Conservation (phyloP, 2,329 filamentous ascomycete species). For the Fusarium equiseti region DNA sequence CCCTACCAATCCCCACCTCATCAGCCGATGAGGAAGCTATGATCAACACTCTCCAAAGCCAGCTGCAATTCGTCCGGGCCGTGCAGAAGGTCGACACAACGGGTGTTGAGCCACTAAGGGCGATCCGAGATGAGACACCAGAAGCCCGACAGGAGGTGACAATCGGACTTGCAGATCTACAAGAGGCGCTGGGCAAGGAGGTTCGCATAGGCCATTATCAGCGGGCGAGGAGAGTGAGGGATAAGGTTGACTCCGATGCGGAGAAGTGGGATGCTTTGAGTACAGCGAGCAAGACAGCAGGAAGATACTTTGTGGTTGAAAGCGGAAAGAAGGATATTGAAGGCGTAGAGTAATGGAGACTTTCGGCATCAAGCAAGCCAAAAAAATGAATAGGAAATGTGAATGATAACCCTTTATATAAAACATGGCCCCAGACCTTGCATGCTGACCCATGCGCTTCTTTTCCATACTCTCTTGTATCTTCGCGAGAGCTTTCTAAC, state of each 20-base stretch:
- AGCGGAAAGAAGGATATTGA: slow-evolving; percentile 60
- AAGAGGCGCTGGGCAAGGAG: slow-evolving; percentile 70
- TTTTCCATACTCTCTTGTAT: slow-evolving; percentile 15
- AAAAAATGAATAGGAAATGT: neutral
- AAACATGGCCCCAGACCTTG: neutral
- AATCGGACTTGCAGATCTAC: slow-evolving; percentile 69
- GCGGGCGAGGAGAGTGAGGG: slow-evolving; percentile 57
- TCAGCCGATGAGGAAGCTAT: slow-evolving; percentile 75
- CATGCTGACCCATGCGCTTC: slow-evolving; percentile 5
- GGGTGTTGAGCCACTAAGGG: slow-evolving; percentile 78
- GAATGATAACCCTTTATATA: slow-evolving; percentile 37
- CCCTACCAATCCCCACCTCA: slow-evolving; percentile 78
- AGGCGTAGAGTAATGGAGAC: slow-evolving; percentile 26
- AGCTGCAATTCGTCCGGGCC: slow-evolving; percentile 90
- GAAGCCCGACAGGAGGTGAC: slow-evolving; percentile 70
- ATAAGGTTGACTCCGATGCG: slow-evolving; percentile 57
- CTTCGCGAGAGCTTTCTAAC: neutral
- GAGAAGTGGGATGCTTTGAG: slow-evolving; percentile 79
- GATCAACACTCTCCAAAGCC: slow-evolving; percentile 80
- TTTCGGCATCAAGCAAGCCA: neutral
- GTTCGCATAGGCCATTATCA: slow-evolving; percentile 67
- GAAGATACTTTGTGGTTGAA: slow-evolving; percentile 83
- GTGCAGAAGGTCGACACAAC: slow-evolving; percentile 83
- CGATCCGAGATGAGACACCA: slow-evolving; percentile 83
- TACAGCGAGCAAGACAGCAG: slow-evolving; percentile 73